Conservation (phyloP, 305 asterid species). For the Withania somnifera region DNA sequence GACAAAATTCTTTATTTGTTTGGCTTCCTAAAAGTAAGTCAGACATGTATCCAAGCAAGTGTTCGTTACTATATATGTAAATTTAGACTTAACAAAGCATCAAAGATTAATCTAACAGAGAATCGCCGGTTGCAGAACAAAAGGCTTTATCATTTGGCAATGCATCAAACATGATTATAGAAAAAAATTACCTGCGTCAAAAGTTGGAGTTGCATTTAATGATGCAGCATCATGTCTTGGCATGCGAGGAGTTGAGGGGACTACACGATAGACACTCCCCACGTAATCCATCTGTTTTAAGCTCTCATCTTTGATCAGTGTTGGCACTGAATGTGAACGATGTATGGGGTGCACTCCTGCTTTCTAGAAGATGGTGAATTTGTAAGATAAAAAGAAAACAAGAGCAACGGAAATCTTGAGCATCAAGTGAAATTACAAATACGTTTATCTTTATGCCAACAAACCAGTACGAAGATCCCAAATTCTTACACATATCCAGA, state of each 20-base stretch:
- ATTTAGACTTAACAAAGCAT: not conserved
- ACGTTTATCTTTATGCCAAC: not conserved
- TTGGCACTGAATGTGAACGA: slow-evolving; percentile 85
- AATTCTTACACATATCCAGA: not conserved
- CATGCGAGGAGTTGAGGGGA: slow-evolving; percentile 45
- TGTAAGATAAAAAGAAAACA: not conserved
- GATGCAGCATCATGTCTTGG: slow-evolving; percentile 29
- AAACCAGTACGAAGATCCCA: not conserved
- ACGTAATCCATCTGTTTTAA: slow-evolving; percentile 40
- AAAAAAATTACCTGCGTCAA: slow-evolving; percentile 26
- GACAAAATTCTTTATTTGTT: not conserved
- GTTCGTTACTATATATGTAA: not conserved
- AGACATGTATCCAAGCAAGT: not conserved
- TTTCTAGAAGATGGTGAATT: slow-evolving; percentile 37
- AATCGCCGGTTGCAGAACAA: not conserved
- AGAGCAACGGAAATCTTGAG: not conserved
- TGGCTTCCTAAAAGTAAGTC: not conserved
- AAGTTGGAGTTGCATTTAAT: slow-evolving; percentile 20
- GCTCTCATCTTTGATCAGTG: slow-evolving; percentile 44
- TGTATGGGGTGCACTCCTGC: slow-evolving; percentile 44
- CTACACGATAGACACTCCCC: slow-evolving; percentile 60
- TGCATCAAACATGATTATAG: not conserved
- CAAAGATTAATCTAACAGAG: not conserved
- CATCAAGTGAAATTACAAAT: not conserved
- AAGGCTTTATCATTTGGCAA: not conserved